Base-by-base conservation (phyloP, 306 rosid species). In the Cucurbita maxima region DNA sequence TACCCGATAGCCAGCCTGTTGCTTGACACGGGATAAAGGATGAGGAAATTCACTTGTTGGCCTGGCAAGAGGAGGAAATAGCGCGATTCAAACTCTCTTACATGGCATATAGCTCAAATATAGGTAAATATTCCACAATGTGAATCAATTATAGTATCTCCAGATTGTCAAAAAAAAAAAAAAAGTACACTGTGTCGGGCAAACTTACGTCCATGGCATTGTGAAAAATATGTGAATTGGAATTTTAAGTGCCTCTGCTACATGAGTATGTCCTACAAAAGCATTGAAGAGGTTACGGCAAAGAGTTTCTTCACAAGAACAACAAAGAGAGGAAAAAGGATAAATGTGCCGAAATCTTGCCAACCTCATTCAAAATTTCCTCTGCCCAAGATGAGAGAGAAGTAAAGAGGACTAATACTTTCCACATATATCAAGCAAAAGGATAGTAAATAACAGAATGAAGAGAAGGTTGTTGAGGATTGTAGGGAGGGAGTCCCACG, bases 141-240 rank as follows among this genome's bases (percentile, higher is more conserved):
- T 56, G 67, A 60, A 73, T 62, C 51, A 22, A 52, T 58, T 66
- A 44, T 71, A 84, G 76, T 78, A 71, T 34, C 51, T 44, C 11
- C 54, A 43, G 54, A 66, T 20, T 19, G 72, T 20, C 40, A 67
- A 67, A 43, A 19, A 37, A 62, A 11, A 57, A 10, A 30, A 20
- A 10, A 37, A 14, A 10, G 25, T 25, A 48, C 58, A 80, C 79
- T 79, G 82, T 80, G 83, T 76, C 83, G 57, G 85, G 38, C 78
- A 87, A 87, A 95, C 99, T 95, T 95, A 95, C 99, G 99, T 91
- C 99, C 99, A 95, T 69, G 99, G 99, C 99, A 95, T 95, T 37
- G 99, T 95, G 88, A 95, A 95, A 84, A 95, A 91, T 60, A 95
- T 88, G 81, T 91, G 99, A 84, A 95, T 73, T 50, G 99, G 99